Base-by-base conservation (phyloP, 1,284 basidiomycete genomes). In the Ustilago esculenta region DNA sequence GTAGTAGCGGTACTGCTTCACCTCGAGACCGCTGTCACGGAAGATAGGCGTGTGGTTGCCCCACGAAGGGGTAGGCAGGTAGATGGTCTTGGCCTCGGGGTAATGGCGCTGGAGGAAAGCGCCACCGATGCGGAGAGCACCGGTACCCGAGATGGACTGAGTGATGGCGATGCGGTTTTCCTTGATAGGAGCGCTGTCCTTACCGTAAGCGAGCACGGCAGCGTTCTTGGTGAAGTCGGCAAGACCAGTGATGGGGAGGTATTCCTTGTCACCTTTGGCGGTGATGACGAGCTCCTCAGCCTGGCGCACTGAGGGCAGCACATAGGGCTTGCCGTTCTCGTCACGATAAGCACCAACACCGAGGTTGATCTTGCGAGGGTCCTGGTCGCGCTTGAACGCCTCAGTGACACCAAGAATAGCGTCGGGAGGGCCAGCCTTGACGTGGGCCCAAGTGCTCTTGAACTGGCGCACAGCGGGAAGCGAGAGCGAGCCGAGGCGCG, bases 111-210 rank as follows among this genome's bases (percentile, higher is more conserved):
- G 56, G 23, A 98, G 84, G 87, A 99, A 98, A 45, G 91, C 92
- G 77, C 91, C 94, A 58, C 92, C 95, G 84, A 98, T 94, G 71
- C 96, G 89, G 65, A 98, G 90, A 27, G 96, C 96, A 77, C 96
- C 96, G 18, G 96, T 99, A 30, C 96, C 96, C 24, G 95, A 98
- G 83, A 98, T 96, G 59, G 94, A 90, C 84, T 99, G 96, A 24
- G 94, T 92, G 70, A 92, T 88, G 36, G 96, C 90, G 25, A 81
- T 58, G 59, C 91, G 84, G 81, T 89, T 89, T 79, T 90, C 86
- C 69, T 87, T 87, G 48, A 97, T 82, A 12, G 91, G 91, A 35
- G 82, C 84, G 71, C 89, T 71, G 66, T 77, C 73, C 50, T 91
- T 85, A 56, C 96, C 94, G 83, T 97, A 98, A 17, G 96, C 96